These are phyloP conservation scores for Debaryomyces singareniensis DNA, from an alignment of 1,139 yeast species.

Conservation along the genomic window DNA sequence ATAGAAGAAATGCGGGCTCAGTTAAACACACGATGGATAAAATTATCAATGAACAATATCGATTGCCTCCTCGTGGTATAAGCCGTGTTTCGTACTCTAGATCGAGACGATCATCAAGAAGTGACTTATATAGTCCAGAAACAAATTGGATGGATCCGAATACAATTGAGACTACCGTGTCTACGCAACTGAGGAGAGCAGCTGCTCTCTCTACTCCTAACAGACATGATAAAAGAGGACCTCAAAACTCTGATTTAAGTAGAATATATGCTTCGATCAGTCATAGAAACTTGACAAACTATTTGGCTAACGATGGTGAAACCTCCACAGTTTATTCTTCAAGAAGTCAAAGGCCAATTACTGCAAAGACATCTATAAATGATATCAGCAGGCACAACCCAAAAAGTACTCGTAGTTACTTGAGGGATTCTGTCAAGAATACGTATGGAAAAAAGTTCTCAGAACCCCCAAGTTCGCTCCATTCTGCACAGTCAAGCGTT, in stretches of 20 bases:
- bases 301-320: neutral
- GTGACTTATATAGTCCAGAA: slow-evolving; percentile 36
- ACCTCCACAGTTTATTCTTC: slow-evolving; percentile 2
- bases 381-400: no score
- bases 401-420: neutral
- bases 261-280: slow-evolving; percentile 33
- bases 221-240: slow-evolving; percentile 5
- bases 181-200: no score
- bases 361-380: no score
- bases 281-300: slow-evolving; percentile 21
- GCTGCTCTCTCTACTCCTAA: no score
- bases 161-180: no score
- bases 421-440: neutral
- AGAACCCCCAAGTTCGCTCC: neutral
- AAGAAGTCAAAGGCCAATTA: slow-evolving; percentile 3
- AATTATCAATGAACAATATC: slow-evolving; percentile 2
- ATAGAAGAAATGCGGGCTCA: slow-evolving; percentile 5
- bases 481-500: neutral
- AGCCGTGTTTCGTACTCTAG: slow-evolving; percentile 5
- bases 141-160: slow-evolving; percentile 43
- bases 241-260: slow-evolving; percentile 15
- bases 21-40: neutral
- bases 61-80: neutral
- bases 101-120: slow-evolving; percentile 34
- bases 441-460: neutral